Evolutionary conservation across 1,139 yeast species (phyloP).

Genomic region (Wickerhamomyces sp.): DNA sequence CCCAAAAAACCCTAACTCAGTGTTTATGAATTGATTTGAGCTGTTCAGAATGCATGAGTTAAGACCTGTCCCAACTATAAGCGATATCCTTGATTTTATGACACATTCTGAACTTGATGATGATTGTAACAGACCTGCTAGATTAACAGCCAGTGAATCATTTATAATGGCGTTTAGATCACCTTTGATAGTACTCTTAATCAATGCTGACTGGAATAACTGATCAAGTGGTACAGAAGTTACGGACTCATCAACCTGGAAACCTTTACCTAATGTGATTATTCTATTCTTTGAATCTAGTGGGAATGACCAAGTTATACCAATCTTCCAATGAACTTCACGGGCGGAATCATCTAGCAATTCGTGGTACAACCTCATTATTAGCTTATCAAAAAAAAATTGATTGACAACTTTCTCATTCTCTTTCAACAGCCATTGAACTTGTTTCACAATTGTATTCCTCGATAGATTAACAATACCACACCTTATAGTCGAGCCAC

Average conservation of each 20-base stretch:
- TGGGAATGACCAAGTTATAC: constrained; percentile 33
- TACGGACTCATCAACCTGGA: constrained; percentile 21
- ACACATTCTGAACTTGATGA: background rate
- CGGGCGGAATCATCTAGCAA: background rate
- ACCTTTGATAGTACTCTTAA: constrained; percentile 3
- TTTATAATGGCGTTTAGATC: constrained; percentile 25
- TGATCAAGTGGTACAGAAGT: constrained; percentile 12
- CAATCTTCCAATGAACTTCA: constrained; percentile 13
- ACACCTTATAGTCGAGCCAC: constrained; percentile 21
- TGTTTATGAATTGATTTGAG: constrained; percentile 21
- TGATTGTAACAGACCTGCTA: constrained; percentile 12
- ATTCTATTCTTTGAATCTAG: constrained; percentile 23
- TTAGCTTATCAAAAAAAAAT: constrained; percentile 24
- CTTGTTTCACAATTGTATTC: background rate
- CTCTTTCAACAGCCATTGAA: constrained; percentile 14
- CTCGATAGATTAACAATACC: constrained; percentile 7
- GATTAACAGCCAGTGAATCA: constrained; percentile 30
- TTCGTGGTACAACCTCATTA: constrained; percentile 10
- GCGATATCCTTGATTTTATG: constrained; percentile 22
- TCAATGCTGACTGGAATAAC: constrained; percentile 16
- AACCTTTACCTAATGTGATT: constrained; percentile 32
- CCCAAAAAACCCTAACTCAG: constrained; percentile 32
- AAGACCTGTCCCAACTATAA: constrained; percentile 33
- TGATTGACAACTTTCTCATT: constrained; percentile 19
- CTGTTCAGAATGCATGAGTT: constrained; percentile 25